These are phyloP conservation scores for Ogataea trehaloabstinens DNA, from an alignment of 805 yeast genomes.

Conservation along the genomic window DNA sequence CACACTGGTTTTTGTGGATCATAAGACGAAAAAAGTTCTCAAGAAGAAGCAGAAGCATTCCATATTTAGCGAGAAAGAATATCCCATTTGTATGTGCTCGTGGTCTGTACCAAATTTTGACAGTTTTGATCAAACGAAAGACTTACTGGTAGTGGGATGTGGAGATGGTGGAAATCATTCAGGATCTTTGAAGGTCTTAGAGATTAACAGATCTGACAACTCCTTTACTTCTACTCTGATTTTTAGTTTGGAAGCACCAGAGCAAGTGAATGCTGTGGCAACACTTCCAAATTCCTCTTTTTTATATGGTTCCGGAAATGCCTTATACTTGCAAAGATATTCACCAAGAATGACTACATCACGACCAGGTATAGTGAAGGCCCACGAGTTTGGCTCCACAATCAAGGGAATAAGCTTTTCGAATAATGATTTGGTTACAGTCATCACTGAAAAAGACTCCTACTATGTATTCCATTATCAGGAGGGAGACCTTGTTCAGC, in stretches of 20 bases:
- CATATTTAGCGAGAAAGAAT: conserved; percentile 22
- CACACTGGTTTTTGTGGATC: conserved; percentile 25
- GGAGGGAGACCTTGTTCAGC: conserved; percentile 12
- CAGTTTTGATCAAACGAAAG: conserved; percentile 16
- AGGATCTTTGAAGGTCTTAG: conserved; percentile 30
- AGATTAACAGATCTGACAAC: conserved; percentile 19
- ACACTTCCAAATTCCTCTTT: conserved; percentile 25
- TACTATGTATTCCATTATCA: conserved; percentile 18
- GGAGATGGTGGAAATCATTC: conserved; percentile 7
- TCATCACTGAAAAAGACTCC: conserved; percentile 31
- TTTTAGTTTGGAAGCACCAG: conserved; percentile 18
- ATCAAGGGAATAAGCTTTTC: conserved; percentile 24
- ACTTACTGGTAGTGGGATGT: conserved; percentile 36
- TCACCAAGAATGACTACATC: conserved; percentile 24
- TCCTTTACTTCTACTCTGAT: conserved; percentile 14
- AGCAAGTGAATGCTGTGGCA: conserved; percentile 23
- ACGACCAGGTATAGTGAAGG: conserved; percentile 8
- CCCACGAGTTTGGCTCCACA: conserved; percentile 12
- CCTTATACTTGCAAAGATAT: conserved; percentile 16
- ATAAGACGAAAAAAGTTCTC: conserved; percentile 14
- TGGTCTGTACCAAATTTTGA: conserved; percentile 23
- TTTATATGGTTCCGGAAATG: conserved; percentile 19
- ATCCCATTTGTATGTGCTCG: conserved; percentile 30
- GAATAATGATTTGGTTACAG: conserved; percentile 16
- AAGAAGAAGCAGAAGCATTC: conserved; percentile 1